Conservation (phyloP, 2,329 filamentous ascomycete genomes). For the Fusarium siculi region DNA sequence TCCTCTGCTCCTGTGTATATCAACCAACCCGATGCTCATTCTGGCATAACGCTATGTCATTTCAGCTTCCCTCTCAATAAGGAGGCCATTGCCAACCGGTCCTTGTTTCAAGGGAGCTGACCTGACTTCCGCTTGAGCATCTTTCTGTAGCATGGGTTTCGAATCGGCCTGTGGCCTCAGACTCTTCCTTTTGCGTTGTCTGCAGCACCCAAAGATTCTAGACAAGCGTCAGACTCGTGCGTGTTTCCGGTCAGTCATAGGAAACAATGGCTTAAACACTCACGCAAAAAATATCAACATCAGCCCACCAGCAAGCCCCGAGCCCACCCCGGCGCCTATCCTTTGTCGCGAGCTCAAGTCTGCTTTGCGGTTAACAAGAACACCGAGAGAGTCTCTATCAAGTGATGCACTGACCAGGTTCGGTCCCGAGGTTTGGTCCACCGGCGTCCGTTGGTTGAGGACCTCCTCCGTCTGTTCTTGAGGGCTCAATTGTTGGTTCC, state of each 20-base stretch:
- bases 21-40: not conserved
- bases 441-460: not conserved
- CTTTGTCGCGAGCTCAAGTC: constrained; percentile 19
- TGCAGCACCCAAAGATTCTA: constrained; percentile 24
- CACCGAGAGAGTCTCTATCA: not conserved
- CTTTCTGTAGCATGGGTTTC: not conserved
- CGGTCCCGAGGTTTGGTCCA: constrained; percentile 1
- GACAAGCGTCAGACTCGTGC: not conserved
- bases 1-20: not conserved
- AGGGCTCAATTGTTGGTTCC: not conserved
- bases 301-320: constrained; percentile 7
- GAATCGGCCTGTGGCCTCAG: not conserved
- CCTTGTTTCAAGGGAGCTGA: not conserved
- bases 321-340: constrained; percentile 20
- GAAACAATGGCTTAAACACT: not conserved
- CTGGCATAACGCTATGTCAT: not conserved
- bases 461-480: not conserved
- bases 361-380: not conserved
- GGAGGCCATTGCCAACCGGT: not conserved
- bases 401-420: constrained; percentile 13
- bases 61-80: not conserved
- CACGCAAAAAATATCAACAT: constrained; percentile 25
- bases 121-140: not conserved
- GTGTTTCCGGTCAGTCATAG: not conserved
- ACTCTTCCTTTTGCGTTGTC: not conserved